These are phyloP conservation scores for Anthoceros angustus DNA, from an alignment of 225 moss, liverwort and hornwort genomes.

Conservation along the genomic window DNA sequence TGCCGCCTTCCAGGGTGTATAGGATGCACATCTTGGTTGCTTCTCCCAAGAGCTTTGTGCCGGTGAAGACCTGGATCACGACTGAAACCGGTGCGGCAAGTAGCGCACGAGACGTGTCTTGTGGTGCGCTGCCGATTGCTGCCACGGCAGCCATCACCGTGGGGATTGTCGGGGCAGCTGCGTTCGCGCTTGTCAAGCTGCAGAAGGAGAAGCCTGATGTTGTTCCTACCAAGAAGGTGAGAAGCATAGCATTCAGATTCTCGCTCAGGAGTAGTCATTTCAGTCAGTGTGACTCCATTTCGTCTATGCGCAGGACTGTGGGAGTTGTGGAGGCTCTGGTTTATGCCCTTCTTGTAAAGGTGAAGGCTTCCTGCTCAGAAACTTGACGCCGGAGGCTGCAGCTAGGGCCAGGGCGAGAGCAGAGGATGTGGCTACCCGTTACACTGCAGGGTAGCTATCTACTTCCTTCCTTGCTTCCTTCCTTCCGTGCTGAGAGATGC, in stretches of 20 bases:
- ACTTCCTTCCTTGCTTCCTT: background rate
- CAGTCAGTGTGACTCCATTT: background rate
- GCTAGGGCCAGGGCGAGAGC: constrained; percentile 65
- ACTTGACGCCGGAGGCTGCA: constrained; percentile 51
- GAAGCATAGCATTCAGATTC: background rate
- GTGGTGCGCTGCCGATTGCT: constrained; percentile 49
- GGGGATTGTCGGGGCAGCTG: constrained; percentile 63
- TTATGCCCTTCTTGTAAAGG: constrained; percentile 71
- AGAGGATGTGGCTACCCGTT: constrained; percentile 85
- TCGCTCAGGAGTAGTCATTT: background rate
- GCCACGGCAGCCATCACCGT: constrained; percentile 43
- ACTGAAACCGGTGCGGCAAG: background rate
- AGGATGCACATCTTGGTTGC: background rate
- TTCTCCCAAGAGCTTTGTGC: background rate
- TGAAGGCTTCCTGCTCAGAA: constrained; percentile 69
- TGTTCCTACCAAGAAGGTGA: constrained; percentile 14
- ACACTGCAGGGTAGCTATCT: constrained; percentile 64
- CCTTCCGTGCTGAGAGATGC: background rate
- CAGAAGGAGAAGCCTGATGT: constrained; percentile 24
- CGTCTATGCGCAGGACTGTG: constrained; percentile 35
- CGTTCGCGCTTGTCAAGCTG: constrained; percentile 24
- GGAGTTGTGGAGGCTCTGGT: constrained; percentile 80
- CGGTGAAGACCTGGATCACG: background rate
- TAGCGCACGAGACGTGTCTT: background rate
- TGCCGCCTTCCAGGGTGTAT: background rate